Conservation (phyloP, 495 filamentous ascomycete genomes). For the Polyplosphaeria fusca region DNA sequence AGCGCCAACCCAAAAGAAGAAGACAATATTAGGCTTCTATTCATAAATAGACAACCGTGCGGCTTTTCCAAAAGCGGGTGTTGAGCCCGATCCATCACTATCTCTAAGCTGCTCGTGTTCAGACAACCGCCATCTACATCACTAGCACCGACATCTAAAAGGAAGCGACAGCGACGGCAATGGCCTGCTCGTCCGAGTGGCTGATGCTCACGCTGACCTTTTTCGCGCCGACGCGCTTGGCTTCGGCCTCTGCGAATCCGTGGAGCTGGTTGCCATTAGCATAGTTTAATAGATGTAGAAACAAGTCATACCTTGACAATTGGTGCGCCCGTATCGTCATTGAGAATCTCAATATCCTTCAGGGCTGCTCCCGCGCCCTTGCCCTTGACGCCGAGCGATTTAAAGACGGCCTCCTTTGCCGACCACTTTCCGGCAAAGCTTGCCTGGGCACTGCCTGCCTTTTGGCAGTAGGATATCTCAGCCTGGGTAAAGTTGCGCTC, state of each 20-base stretch:
- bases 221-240: conserved; percentile 80
- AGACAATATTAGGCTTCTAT: conserved; percentile 9
- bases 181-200: conserved; percentile 86
- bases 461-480: conserved; percentile 81
- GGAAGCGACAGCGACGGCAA: conserved; percentile 78
- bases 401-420: conserved; percentile 98
- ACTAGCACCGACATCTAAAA: conserved; percentile 1
- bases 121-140: background rate
- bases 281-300: background rate
- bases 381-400: conserved; percentile 83
- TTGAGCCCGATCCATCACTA: background rate
- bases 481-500: conserved; percentile 86
- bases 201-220: conserved; percentile 87
- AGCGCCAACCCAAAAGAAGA: too few relatives aligned
- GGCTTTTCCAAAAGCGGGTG: background rate
- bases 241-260: conserved; percentile 75
- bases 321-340: conserved; percentile 76
- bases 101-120: background rate
- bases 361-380: conserved; percentile 84
- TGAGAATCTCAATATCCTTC: conserved; percentile 90
- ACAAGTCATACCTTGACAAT: conserved; percentile 70
- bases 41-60: conserved; percentile 9
- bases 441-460: conserved; percentile 71
- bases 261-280: conserved; percentile 57
- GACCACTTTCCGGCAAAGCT: conserved; percentile 93